phyloP scores from a whole-genome alignment of 768 basidiomycete species.

The Leucogyrophana mollusca region DNA sequence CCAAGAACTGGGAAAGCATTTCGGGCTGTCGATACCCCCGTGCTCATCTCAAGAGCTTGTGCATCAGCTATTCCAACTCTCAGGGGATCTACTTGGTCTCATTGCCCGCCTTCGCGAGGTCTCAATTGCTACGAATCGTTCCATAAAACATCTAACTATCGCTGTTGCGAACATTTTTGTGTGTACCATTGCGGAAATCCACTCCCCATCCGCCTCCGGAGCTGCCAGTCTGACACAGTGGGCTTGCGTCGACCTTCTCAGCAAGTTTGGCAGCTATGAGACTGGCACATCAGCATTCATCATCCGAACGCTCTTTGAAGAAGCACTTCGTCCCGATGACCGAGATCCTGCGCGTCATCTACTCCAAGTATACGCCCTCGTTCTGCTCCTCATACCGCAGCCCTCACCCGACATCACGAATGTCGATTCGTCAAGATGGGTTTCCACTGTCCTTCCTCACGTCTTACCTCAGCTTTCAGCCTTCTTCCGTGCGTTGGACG shows the following conservation, averaged over 20 bases:
- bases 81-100: slow-evolving; percentile 53
- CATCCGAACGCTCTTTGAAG: slow-evolving; percentile 55
- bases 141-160: slow-evolving; percentile 41
- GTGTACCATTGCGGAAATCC: slow-evolving; percentile 47
- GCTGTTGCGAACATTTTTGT: slow-evolving; percentile 55
- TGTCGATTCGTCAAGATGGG: slow-evolving; percentile 45
- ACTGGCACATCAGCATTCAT: slow-evolving; percentile 46
- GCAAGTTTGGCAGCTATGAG: slow-evolving; percentile 32
- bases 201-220: slow-evolving; percentile 35
- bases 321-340: slow-evolving; percentile 35
- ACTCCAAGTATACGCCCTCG: slow-evolving; percentile 51
- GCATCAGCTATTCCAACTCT: slow-evolving; percentile 55
- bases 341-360: slow-evolving; percentile 60
- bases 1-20: slow-evolving; percentile 54
- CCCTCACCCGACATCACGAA: slow-evolving; percentile 18
- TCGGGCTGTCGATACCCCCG: slow-evolving; percentile 38
- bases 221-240: slow-evolving; percentile 46
- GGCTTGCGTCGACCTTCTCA: slow-evolving; percentile 51
- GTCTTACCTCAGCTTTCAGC: slow-evolving; percentile 50
- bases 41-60: slow-evolving; percentile 39
- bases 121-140: slow-evolving; percentile 51
- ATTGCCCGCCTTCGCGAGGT: slow-evolving; percentile 43
- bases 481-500: slow-evolving; percentile 59
- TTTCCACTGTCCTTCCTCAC: slow-evolving; percentile 53
- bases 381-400: slow-evolving; percentile 56